phyloP scores from a whole-genome alignment of 116 monocot species.

The Cymodocea nodosa region DNA sequence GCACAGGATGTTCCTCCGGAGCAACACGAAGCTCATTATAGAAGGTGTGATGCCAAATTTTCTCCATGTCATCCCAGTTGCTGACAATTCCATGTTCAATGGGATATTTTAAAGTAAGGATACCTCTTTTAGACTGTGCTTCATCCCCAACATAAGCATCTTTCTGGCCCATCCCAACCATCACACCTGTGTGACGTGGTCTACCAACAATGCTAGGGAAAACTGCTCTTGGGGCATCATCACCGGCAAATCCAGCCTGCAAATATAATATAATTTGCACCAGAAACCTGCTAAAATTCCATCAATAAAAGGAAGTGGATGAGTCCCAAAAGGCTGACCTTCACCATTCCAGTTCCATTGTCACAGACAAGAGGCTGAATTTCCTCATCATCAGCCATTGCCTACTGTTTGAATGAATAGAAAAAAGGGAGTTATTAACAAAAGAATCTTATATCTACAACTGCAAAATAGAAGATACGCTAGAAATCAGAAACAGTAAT shows the following conservation, averaged over 20 bases:
- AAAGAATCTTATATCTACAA: too few relatives aligned
- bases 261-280: background rate
- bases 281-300: too few relatives aligned
- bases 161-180: too few relatives aligned
- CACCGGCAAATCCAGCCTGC: constrained; percentile 24
- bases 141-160: constrained; percentile 11
- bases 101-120: constrained; percentile 22
- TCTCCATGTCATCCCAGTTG: constrained; percentile 21
- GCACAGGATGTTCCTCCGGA: constrained; percentile 21
- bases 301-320: too few relatives aligned
- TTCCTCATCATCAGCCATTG: constrained; percentile 10
- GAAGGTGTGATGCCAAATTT: too few relatives aligned
- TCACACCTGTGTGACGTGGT: too few relatives aligned
- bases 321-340: background rate
- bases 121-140: constrained; percentile 26
- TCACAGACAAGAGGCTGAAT: constrained; percentile 12
- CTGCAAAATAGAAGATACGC: too few relatives aligned
- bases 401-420: background rate
- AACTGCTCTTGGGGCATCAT: constrained; percentile 26
- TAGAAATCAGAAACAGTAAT: too few relatives aligned
- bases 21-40: constrained; percentile 17
- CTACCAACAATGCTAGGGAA: constrained; percentile 8
- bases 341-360: constrained; percentile 3
- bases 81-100: constrained; percentile 29
- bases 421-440: too few relatives aligned